Percentiles rank a stretch among this genome's conserved stretches.
phyloP scores from a whole-genome alignment of 2,329 filamentous ascomycete genomes.

The Xylariomycetidae sp. region DNA sequence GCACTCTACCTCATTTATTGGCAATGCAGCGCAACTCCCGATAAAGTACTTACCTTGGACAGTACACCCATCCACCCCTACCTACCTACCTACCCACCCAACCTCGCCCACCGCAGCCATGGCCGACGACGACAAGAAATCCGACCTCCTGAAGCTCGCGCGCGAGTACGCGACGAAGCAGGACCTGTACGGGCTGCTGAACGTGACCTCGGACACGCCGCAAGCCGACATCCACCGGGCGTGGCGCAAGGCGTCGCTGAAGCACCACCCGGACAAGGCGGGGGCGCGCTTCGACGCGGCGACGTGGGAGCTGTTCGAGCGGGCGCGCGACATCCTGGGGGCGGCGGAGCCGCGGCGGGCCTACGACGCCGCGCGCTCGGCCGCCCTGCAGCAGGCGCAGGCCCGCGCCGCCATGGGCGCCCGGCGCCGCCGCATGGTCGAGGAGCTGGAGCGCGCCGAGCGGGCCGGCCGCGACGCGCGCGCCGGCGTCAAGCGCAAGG shows the following conservation, averaged over 20 bases:
- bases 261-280: constrained; percentile 91
- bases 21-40: too few species aligned
- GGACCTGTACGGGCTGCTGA: constrained; percentile 75
- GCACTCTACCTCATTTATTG: too few species aligned
- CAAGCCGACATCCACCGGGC: constrained; percentile 75
- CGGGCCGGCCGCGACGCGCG: constrained; percentile 20
- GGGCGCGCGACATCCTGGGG: constrained; percentile 77
- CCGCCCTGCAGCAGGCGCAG: constrained; percentile 61
- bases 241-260: constrained; percentile 73
- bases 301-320: constrained; percentile 79
- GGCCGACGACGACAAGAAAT: constrained; percentile 38
- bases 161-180: constrained; percentile 55
- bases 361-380: constrained; percentile 73
- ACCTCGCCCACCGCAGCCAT: too few species aligned
- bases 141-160: constrained; percentile 46
- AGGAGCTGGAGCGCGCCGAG: constrained; percentile 79
- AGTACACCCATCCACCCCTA: too few species aligned
- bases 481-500: constrained; percentile 49
- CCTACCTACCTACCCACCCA: too few species aligned
- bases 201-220: constrained; percentile 52
- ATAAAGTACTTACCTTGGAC: too few species aligned
- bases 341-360: constrained; percentile 63
- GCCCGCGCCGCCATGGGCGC: constrained; percentile 70
- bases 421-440: constrained; percentile 68
- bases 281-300: constrained; percentile 67